A percentile compares a stretch with the other conserved stretches of the same genome.
phyloP scores from a whole-genome alignment of 2,329 filamentous ascomycete genomes.

The Cytospora piceae region DNA sequence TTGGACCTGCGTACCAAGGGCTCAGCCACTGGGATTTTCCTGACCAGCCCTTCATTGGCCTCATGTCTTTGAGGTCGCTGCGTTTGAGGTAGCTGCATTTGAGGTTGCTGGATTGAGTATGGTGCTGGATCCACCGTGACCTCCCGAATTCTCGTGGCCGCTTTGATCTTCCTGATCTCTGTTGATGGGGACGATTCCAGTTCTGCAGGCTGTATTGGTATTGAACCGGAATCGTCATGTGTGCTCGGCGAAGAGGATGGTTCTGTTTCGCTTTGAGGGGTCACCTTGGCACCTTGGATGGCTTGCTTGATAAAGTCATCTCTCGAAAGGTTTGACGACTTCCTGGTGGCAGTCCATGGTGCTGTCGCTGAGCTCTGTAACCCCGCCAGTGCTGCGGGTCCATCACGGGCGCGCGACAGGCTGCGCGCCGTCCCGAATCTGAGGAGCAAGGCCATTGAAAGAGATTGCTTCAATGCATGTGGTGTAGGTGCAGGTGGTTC shows the following conservation, averaged over 20 bases:
- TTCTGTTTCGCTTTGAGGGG: not conserved
- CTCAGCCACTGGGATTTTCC: not conserved
- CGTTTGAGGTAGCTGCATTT: too few relatives aligned
- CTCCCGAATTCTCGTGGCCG: too few relatives aligned
- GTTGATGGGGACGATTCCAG: not conserved
- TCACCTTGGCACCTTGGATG: not conserved
- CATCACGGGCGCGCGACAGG: not conserved
- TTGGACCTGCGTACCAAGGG: not conserved
- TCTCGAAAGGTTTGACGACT: not conserved
- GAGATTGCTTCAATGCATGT: not conserved
- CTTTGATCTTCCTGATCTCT: not conserved
- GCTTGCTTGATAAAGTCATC: constrained; percentile 6
- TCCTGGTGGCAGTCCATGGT: constrained; percentile 1
- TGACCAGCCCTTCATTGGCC: not conserved
- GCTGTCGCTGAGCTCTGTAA: not conserved
- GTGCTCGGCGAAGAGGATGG: not conserved
- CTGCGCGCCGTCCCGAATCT: not conserved
- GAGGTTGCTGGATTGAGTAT: not conserved
- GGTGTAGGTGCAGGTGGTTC: not conserved
- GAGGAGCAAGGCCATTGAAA: not conserved
- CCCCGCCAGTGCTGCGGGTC: not conserved
- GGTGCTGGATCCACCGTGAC: not conserved
- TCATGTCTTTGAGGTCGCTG: too few relatives aligned
- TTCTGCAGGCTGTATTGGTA: not conserved
- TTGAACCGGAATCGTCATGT: not conserved